Evolutionary conservation across 331 rosid species (phyloP).

Genomic region (Pyracantha coccinea): DNA sequence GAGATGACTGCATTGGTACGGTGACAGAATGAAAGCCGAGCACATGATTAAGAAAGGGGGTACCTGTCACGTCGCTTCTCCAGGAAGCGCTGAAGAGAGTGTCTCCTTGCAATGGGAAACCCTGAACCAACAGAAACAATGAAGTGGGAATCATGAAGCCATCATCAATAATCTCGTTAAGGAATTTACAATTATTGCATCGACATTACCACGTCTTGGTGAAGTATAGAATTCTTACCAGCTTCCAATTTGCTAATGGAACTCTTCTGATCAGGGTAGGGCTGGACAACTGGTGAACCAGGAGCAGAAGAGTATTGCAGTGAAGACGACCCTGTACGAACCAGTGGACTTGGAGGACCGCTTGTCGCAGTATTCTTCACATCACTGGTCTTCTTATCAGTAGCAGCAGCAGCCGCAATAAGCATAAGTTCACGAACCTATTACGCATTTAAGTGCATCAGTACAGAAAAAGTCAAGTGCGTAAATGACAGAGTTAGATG

Average conservation of each 20-base stretch:
- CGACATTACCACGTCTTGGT: background rate
- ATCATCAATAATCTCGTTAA: background rate
- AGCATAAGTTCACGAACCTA: conserved; percentile 52
- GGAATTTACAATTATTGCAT: background rate
- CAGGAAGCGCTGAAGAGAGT: conserved; percentile 68
- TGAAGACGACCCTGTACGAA: conserved; percentile 25
- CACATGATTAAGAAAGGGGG: background rate
- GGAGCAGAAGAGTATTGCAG: conserved; percentile 33
- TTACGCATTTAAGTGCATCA: background rate
- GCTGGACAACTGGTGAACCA: conserved; percentile 36
- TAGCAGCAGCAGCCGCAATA: conserved; percentile 24
- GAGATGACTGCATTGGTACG: background rate
- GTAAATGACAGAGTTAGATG: background rate
- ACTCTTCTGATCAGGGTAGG: conserved; percentile 43
- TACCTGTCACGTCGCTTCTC: conserved; percentile 71
- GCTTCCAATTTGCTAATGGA: conserved; percentile 60
- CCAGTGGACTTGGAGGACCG: conserved; percentile 30
- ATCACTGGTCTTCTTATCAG: conserved; percentile 34
- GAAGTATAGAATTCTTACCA: conserved; percentile 11
- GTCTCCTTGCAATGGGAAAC: conserved; percentile 70
- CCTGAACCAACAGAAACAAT: conserved; percentile 30
- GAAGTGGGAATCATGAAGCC: background rate
- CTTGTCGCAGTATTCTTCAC: conserved; percentile 30
- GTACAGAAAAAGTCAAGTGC: background rate
- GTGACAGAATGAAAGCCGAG: background rate